Conservation (phyloP, 805 yeast genomes). For the Ogataea allantospora region DNA sequence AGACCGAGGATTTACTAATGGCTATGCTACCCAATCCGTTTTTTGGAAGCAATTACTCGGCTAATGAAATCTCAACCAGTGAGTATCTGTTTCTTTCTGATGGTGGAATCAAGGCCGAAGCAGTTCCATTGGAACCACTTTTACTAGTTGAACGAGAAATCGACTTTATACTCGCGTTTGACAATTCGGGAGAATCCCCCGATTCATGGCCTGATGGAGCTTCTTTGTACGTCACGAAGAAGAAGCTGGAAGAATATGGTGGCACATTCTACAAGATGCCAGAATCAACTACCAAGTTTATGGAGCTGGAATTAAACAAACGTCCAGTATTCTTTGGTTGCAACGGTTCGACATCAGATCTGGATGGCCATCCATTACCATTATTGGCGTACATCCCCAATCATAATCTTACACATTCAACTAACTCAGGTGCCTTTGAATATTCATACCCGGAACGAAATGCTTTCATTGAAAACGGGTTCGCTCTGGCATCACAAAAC, state of each 20-base stretch:
- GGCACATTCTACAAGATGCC: slow-evolving; percentile 75
- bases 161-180: slow-evolving; percentile 63
- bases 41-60: slow-evolving; percentile 31
- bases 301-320: slow-evolving; percentile 53
- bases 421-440: slow-evolving; percentile 64
- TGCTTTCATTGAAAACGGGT: slow-evolving; percentile 68
- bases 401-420: slow-evolving; percentile 50
- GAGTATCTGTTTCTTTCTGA: slow-evolving; percentile 27
- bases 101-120: slow-evolving; percentile 43
- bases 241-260: slow-evolving; percentile 47
- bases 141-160: slow-evolving; percentile 55
- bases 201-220: slow-evolving; percentile 64
- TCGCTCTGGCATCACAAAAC: slow-evolving; percentile 57
- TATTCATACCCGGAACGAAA: slow-evolving; percentile 56
- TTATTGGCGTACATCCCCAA: slow-evolving; percentile 75
- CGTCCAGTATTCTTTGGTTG: slow-evolving; percentile 83
- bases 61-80: slow-evolving; percentile 21
- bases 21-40: slow-evolving; percentile 47
- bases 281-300: slow-evolving; percentile 50
- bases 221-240: slow-evolving; percentile 50
- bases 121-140: slow-evolving; percentile 63
- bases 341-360: slow-evolving; percentile 53
- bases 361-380: slow-evolving; percentile 52
- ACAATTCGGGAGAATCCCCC: slow-evolving; percentile 61
- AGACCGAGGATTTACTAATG: slow-evolving; percentile 43